Evolutionary conservation across 768 basidiomycete species (phyloP).

Genomic region (Mycena leptocephala): DNA sequence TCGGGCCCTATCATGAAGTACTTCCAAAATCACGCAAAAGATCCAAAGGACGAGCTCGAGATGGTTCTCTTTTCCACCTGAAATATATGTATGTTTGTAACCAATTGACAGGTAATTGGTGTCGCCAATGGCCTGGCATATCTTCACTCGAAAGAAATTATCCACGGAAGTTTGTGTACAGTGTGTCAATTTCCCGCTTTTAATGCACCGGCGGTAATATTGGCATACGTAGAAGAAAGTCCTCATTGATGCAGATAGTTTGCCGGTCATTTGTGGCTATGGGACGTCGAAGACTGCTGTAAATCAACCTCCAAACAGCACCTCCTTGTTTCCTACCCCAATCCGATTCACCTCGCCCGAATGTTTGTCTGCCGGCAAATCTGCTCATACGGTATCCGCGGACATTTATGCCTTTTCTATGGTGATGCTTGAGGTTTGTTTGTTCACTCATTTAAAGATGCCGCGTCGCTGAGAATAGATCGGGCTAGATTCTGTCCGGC

Average conservation of each 20-base stretch:
- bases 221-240: conserved; percentile 28
- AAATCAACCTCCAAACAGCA: not conserved
- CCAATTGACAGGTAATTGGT: conserved; percentile 12
- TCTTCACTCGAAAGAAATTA: conserved; percentile 32
- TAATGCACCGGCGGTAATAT: not conserved
- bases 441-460: not conserved
- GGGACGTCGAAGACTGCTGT: conserved; percentile 14
- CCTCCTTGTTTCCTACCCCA: conserved; percentile 11
- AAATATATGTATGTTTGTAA: not conserved
- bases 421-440: conserved; percentile 28
- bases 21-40: not conserved
- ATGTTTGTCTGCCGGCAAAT: conserved; percentile 12
- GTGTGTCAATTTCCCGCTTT: not conserved
- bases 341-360: conserved; percentile 30
- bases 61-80: not conserved
- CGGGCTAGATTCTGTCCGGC: conserved; percentile 21
- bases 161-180: conserved; percentile 35
- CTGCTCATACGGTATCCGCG: not conserved
- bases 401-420: conserved; percentile 35
- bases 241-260: conserved; percentile 3
- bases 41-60: not conserved
- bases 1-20: conserved; percentile 29
- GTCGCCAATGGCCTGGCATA: conserved; percentile 32
- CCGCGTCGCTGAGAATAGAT: not conserved
- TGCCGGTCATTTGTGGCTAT: conserved; percentile 28